A percentile compares a stretch with the other conserved stretches of the same genome.
Evolutionary conservation across 1,139 yeast species (phyloP).

Genomic region (Geotrichum candidum): DNA sequence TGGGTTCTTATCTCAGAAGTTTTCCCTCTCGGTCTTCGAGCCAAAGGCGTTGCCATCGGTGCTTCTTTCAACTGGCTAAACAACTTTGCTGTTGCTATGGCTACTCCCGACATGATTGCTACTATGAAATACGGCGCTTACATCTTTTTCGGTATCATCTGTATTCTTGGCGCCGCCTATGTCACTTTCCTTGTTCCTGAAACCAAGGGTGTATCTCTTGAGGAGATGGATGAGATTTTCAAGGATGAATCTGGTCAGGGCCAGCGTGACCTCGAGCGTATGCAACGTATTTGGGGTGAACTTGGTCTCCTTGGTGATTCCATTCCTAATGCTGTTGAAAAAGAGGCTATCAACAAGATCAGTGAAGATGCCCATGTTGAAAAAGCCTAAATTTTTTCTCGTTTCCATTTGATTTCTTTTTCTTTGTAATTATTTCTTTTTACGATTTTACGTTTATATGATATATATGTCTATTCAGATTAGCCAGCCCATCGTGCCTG

Average conservation of each 20-base stretch:
- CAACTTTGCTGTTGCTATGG: conserved; percentile 66
- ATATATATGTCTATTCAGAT: background rate
- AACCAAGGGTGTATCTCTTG: conserved; percentile 44
- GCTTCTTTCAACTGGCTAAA: conserved; percentile 79
- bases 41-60: conserved; percentile 66
- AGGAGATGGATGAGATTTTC: conserved; percentile 45
- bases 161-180: conserved; percentile 24
- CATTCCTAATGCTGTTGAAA: conserved; percentile 15
- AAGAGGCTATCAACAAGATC: background rate
- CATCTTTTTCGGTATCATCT: conserved; percentile 42
- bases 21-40: conserved; percentile 65
- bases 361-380: background rate
- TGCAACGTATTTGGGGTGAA: conserved; percentile 21
- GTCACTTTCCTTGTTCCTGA: conserved; percentile 44
- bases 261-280: conserved; percentile 18
- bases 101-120: conserved; percentile 63
- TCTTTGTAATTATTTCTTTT: background rate
- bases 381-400: background rate
- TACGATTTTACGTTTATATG: background rate
- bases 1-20: conserved; percentile 77
- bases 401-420: background rate
- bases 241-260: conserved; percentile 21
- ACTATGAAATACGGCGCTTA: conserved; percentile 38
- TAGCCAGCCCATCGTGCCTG: background rate
- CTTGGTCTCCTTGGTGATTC: conserved; percentile 20